Evolutionary conservation across 164 flowering plant genomes (phyloP).

Genomic region (Macadamia integrifolia): DNA sequence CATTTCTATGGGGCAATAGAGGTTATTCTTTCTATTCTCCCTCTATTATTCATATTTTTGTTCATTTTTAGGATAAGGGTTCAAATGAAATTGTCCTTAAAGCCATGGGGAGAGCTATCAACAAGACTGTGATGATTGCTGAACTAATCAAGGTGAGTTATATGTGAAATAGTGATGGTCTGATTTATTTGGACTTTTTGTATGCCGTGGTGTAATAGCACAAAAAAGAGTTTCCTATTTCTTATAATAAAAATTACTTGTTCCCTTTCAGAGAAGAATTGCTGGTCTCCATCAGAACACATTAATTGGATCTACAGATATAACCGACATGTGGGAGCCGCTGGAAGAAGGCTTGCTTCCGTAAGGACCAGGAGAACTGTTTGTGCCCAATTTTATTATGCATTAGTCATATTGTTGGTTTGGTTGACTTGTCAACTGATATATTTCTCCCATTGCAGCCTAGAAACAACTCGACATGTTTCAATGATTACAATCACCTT

Average conservation of each 20-base stretch:
- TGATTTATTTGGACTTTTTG: too few relatives aligned
- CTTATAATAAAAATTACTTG: background rate
- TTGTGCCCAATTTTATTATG: background rate
- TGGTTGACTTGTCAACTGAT: too few relatives aligned
- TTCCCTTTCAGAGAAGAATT: conserved; percentile 43
- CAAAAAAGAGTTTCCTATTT: too few relatives aligned
- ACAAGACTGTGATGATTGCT: conserved; percentile 60
- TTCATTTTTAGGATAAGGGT: conserved; percentile 35
- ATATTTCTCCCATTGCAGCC: conserved; percentile 23
- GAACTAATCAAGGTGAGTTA: conserved; percentile 51
- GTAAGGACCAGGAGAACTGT: conserved; percentile 20
- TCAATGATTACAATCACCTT: conserved; percentile 50
- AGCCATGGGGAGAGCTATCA: conserved; percentile 76
- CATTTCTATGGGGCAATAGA: too few relatives aligned
- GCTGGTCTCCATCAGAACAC: conserved; percentile 55
- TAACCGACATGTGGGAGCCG: conserved; percentile 57
- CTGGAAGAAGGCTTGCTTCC: conserved; percentile 66
- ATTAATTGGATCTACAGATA: conserved; percentile 49
- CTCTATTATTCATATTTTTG: background rate
- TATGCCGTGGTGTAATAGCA: too few relatives aligned
- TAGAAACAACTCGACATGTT: conserved; percentile 57
- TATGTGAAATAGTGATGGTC: too few relatives aligned
- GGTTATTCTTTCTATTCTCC: too few relatives aligned
- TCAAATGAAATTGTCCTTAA: conserved; percentile 49
- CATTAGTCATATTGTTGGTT: background rate